Evolutionary conservation across 345 rosid species (phyloP).

Genomic region (Noccaea caerulescens): DNA sequence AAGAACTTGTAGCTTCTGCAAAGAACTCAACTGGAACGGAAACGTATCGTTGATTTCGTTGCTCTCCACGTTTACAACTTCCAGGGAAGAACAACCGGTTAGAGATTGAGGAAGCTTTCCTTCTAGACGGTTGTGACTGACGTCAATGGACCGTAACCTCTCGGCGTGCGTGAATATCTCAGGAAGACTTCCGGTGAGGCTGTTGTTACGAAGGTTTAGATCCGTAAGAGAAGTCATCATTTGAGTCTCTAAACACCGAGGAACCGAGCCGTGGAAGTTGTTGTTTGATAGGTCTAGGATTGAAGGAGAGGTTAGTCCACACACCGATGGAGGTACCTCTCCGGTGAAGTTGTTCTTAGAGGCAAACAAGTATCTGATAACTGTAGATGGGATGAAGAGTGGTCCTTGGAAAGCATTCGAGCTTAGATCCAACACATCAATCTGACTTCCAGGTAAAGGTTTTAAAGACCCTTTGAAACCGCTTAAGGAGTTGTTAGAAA

Average conservation of each 20-base stretch:
- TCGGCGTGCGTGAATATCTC: neutral
- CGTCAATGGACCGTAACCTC: slow-evolving; percentile 7
- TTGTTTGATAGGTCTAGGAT: slow-evolving; percentile 9
- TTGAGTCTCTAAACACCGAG: slow-evolving; percentile 1
- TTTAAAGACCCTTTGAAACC: neutral
- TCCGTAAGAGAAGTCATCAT: neutral
- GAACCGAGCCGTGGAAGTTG: slow-evolving; percentile 11
- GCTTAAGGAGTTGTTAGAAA: neutral
- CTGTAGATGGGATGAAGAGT: slow-evolving; percentile 12
- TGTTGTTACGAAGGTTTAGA: slow-evolving; percentile 7
- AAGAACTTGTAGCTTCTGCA: slow-evolving; percentile 19
- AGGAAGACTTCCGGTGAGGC: neutral
- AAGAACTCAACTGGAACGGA: neutral
- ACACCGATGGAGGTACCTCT: neutral
- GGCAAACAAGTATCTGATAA: neutral
- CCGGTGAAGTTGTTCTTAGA: slow-evolving; percentile 3
- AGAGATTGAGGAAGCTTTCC: slow-evolving; percentile 10
- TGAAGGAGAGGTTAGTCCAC: neutral
- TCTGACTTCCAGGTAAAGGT: neutral
- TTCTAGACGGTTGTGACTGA: slow-evolving; percentile 4
- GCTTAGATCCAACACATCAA: neutral
- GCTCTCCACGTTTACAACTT: slow-evolving; percentile 2
- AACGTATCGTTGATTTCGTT: neutral
- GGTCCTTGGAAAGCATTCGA: slow-evolving; percentile 17
- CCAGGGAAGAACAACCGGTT: neutral